Conservation (phyloP, 768 basidiomycete genomes). For the Obba rivulosa region DNA sequence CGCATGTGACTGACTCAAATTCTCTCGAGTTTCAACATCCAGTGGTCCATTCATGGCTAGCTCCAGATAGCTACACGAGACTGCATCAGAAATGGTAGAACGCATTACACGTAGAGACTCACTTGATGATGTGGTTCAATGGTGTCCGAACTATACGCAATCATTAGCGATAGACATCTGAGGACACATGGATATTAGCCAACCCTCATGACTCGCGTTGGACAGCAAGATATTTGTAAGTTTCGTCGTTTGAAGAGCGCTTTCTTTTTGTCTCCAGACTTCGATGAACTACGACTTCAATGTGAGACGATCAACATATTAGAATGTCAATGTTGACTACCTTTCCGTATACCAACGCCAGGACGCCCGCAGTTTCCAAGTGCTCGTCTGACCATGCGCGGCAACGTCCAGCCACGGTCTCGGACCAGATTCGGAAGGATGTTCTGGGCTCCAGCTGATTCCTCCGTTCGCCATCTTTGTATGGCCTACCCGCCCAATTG, state of each 20-base stretch:
- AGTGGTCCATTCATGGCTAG: slow-evolving; percentile 73
- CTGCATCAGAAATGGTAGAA: not conserved
- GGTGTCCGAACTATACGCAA: slow-evolving; percentile 58
- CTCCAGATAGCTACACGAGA: slow-evolving; percentile 56
- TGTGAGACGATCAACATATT: not conserved
- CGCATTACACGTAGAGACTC: slow-evolving; percentile 12
- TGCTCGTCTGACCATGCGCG: slow-evolving; percentile 80
- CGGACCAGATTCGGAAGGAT: slow-evolving; percentile 77
- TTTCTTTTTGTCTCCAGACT: slow-evolving; percentile 82
- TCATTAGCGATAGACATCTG: not conserved
- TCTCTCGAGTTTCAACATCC: slow-evolving; percentile 68
- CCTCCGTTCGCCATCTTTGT: slow-evolving; percentile 33
- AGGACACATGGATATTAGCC: not conserved
- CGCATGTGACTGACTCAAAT: slow-evolving; percentile 64
- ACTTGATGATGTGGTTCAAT: slow-evolving; percentile 82
- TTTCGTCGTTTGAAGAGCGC: slow-evolving; percentile 63
- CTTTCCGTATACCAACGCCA: slow-evolving; percentile 76
- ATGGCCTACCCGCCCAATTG: slow-evolving; percentile 76
- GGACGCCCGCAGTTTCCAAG: slow-evolving; percentile 73
- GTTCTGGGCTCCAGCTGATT: slow-evolving; percentile 64
- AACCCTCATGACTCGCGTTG: slow-evolving; percentile 82
- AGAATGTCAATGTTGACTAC: slow-evolving; percentile 24
- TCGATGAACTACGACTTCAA: slow-evolving; percentile 62
- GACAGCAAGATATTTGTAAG: slow-evolving; percentile 70
- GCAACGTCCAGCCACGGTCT: slow-evolving; percentile 62